A percentile compares a stretch with the other conserved stretches of the same genome.
phyloP scores from a whole-genome alignment of 805 yeast genomes.

The Kregervanrija delftensis region DNA sequence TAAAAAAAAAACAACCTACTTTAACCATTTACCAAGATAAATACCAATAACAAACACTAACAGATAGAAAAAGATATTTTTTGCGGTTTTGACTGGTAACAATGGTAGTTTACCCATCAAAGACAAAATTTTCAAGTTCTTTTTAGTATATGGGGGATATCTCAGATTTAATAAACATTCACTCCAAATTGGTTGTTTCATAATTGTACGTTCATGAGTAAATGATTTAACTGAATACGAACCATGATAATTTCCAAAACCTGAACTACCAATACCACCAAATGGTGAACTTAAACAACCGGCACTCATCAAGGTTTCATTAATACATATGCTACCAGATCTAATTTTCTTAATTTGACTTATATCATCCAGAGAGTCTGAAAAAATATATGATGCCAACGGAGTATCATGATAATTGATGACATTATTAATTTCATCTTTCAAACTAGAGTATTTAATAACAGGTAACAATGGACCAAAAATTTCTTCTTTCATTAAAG shows the following conservation, averaged over 20 bases:
- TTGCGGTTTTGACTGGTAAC: conserved; percentile 6
- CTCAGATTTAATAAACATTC: conserved; percentile 52
- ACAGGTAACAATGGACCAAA: conserved; percentile 87
- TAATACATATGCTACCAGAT: conserved; percentile 66
- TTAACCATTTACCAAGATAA: conserved; percentile 4
- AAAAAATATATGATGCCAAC: conserved; percentile 69
- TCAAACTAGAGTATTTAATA: conserved; percentile 38
- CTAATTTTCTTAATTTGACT: conserved; percentile 48
- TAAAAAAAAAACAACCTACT: no score
- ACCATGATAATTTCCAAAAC: conserved; percentile 82
- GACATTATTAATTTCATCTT: conserved; percentile 37
- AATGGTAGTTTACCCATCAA: conserved; percentile 10
- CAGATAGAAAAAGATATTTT: background rate
- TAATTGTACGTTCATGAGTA: conserved; percentile 63
- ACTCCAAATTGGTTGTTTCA: conserved; percentile 61
- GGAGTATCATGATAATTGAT: conserved; percentile 60
- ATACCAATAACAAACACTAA: conserved; percentile 7
- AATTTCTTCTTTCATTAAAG: conserved; percentile 67
- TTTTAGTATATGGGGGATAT: conserved; percentile 52
- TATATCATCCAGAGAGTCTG: conserved; percentile 40
- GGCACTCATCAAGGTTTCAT: conserved; percentile 67
- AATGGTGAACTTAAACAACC: conserved; percentile 65
- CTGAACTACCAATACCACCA: conserved; percentile 87
- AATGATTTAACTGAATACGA: conserved; percentile 61
- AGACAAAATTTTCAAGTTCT: conserved; percentile 19